These are phyloP conservation scores for Tricholoma flavovirens DNA, from an alignment of 768 basidiomycete species.

Conservation along the genomic window DNA sequence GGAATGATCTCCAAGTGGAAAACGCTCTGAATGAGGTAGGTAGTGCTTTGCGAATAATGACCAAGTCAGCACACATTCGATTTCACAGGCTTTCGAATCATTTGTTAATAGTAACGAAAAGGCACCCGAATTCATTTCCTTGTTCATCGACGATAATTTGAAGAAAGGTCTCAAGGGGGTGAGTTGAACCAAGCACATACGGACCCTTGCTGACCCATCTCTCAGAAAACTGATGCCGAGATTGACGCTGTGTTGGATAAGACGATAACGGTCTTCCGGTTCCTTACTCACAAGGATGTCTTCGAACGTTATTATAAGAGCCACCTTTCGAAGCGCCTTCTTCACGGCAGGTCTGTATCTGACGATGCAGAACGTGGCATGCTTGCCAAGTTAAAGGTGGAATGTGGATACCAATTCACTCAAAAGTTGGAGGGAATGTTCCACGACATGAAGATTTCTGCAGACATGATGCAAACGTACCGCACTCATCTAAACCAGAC, in stretches of 20 bases:
- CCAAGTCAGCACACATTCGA: not conserved
- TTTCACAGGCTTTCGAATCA: conserved; percentile 75
- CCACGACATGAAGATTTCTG: conserved; percentile 88
- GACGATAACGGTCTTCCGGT: conserved; percentile 94
- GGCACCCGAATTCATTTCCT: conserved; percentile 89
- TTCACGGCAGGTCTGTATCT: conserved; percentile 82
- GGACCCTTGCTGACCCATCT: not conserved
- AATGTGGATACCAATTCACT: conserved; percentile 95
- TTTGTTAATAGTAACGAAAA: conserved; percentile 88
- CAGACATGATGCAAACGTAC: conserved; percentile 77
- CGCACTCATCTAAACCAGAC: conserved; percentile 51
- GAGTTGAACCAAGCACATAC: conserved; percentile 23
- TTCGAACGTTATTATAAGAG: conserved; percentile 98
- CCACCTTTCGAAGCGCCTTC: conserved; percentile 89
- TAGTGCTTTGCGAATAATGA: not conserved
- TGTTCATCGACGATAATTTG: conserved; percentile 95
- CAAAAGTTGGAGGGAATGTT: conserved; percentile 99
- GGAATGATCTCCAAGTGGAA: conserved; percentile 70
- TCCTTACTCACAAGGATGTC: conserved; percentile 89
- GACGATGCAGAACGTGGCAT: conserved; percentile 98
- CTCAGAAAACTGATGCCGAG: conserved; percentile 90
- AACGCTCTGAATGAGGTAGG: conserved; percentile 79
- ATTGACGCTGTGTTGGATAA: conserved; percentile 89
- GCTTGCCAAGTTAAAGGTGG: conserved; percentile 94
- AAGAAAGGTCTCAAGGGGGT: conserved; percentile 94